Evolutionary conservation across 768 basidiomycete species (phyloP).

Genomic region (Boletus barrowsii): DNA sequence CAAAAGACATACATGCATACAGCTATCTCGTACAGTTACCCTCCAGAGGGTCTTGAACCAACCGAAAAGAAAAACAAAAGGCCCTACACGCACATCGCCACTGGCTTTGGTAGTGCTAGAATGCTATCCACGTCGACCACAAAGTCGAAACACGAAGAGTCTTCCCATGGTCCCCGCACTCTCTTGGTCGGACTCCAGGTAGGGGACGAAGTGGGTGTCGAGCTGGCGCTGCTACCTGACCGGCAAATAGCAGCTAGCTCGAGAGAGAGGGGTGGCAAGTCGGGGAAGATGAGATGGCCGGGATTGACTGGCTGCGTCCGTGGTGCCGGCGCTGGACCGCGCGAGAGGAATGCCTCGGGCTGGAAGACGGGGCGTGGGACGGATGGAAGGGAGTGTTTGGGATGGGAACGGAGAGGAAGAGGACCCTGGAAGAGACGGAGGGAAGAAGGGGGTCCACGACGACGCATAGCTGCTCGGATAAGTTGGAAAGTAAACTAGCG

Average conservation of each 20-base stretch:
- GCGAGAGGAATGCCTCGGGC: conserved; percentile 28
- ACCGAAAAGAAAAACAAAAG: too few relatives aligned
- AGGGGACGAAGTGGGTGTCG: conserved; percentile 16
- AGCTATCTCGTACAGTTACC: too few relatives aligned
- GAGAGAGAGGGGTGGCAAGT: conserved; percentile 25
- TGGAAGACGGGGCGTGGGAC: conserved; percentile 54
- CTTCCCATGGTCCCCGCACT: conserved; percentile 58
- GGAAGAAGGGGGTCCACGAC: conserved; percentile 65
- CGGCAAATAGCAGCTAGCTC: conserved; percentile 17
- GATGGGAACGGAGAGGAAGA: conserved; percentile 54
- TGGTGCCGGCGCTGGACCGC: conserved; percentile 17
- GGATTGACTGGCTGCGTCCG: conserved; percentile 12
- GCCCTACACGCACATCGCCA: conserved; percentile 26
- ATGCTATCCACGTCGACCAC: conserved; percentile 47
- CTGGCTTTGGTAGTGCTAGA: conserved; percentile 46
- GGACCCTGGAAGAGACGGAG: conserved; percentile 63
- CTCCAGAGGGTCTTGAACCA: too few relatives aligned
- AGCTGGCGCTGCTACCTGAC: conserved; percentile 8
- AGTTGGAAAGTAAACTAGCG: too few relatives aligned
- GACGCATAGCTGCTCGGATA: conserved; percentile 46
- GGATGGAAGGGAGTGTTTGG: conserved; percentile 68
- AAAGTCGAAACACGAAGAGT: conserved; percentile 43
- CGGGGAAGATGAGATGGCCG: conserved; percentile 11
- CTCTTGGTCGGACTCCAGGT: conserved; percentile 17
- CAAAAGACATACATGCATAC: not conserved